Conservation (phyloP, 257 asterid species). For the Anisodus acutangulus region DNA sequence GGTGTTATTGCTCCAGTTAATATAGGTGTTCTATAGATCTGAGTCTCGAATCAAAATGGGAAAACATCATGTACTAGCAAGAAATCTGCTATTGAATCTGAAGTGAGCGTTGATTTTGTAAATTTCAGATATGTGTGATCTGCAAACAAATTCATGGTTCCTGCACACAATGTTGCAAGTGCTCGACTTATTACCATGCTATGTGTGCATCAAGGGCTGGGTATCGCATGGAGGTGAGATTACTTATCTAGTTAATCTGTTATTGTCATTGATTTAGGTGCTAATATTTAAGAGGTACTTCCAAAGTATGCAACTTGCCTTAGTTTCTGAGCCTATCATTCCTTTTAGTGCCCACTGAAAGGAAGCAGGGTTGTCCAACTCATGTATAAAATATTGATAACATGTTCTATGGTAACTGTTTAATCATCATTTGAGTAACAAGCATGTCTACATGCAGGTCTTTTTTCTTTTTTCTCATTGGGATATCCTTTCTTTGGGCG, state of each 20-base stretch:
- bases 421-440: not conserved
- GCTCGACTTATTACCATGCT: slow-evolving; percentile 95
- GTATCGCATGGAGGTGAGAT: slow-evolving; percentile 94
- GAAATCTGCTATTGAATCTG: slow-evolving; percentile 3
- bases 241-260: slow-evolving; percentile 26
- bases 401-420: not conserved
- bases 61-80: not conserved
- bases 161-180: slow-evolving; percentile 93
- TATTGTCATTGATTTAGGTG: slow-evolving; percentile 7
- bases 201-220: slow-evolving; percentile 98
- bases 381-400: not conserved
- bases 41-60: slow-evolving; percentile 13
- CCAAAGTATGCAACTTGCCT: not conserved
- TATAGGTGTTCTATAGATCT: not conserved
- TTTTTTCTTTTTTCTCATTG: not conserved
- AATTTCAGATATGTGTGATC: slow-evolving; percentile 89
- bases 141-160: slow-evolving; percentile 99
- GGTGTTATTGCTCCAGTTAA: slow-evolving; percentile 14
- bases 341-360: not conserved
- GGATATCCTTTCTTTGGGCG: not conserved
- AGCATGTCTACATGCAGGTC: not conserved
- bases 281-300: not conserved
- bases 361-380: not conserved
- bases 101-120: slow-evolving; percentile 23
- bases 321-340: not conserved